Evolutionary conservation across 1,284 basidiomycete genomes (phyloP), one percentile per base, ranked within the genome.

Genomic region (Ustilago curta): DNA sequence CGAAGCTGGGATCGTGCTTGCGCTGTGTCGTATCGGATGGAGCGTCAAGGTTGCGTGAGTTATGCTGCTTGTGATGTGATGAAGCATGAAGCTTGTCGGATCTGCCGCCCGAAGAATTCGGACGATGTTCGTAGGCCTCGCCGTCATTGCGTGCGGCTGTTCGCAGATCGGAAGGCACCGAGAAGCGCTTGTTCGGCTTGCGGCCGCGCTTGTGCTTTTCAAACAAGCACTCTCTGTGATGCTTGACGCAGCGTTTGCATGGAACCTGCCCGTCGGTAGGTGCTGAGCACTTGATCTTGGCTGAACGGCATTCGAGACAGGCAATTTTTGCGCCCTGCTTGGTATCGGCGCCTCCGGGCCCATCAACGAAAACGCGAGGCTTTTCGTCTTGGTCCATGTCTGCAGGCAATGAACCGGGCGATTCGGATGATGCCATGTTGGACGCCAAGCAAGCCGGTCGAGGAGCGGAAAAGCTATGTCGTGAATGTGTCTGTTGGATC

Each of bases 201-300:
- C 78, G 59, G 29, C 78, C 78, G 39, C 78, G 68, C 43, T 75
- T 68, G 58, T 80, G 78, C 73, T 80, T 80, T 45, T 80, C 78
- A 51, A 80, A 80, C 14, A 78, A 62, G 48, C 78, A 80, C 53
- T 79, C 77, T 37, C 66, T 50, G 23, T 79, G 76, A 57, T 81
- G 72, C 31, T 77, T 64, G 23, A 76, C 63, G 35, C 77, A 81
- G 59, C 77, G 70, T 51, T 76, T 77, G 60, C 79, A 81, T 18
- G 79, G 79, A 19, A 81, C 79, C 32, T 68, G 57, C 3, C 79
- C 79, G 45, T 81, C 79, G 23, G 72, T 79, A 19, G 79, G 79
- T 6, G 79, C 72, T 18, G 79, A 81, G 42, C 79, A 81, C 18
- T 77, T 72, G 68, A 78, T 75, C 59, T 80, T 80, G 45, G 78